A percentile compares a stretch with the other conserved stretches of the same genome.
Conservation (phyloP, 2,329 filamentous ascomycete genomes). For the Penicillium oxalicum region DNA sequence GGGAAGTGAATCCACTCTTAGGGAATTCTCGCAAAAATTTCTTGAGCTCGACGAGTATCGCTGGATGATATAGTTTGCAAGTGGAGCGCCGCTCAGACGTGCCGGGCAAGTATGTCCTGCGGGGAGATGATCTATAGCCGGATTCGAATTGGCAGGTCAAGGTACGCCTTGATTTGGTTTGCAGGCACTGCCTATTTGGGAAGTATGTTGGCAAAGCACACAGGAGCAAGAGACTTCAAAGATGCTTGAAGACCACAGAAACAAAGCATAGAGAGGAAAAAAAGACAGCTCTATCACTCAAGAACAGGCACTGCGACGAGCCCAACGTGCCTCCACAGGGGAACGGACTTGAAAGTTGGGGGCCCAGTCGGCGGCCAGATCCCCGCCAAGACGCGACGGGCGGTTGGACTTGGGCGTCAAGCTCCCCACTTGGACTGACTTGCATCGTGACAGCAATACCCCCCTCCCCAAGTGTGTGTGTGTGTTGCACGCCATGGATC, state of each 20-base stretch:
- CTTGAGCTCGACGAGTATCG: no score
- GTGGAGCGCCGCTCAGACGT: no score
- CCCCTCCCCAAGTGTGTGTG: slow-evolving; percentile 1
- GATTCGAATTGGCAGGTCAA: not conserved
- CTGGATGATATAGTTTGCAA: no score
- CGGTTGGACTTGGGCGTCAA: slow-evolving; percentile 5
- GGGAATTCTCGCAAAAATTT: no score
- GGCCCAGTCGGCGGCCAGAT: slow-evolving; percentile 4
- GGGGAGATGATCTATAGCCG: no score
- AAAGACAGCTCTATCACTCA: no score
- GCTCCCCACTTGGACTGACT: slow-evolving; percentile 7
- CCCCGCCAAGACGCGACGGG: slow-evolving; percentile 17
- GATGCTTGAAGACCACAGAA: slow-evolving; percentile 1
- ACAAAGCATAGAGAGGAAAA: not conserved
- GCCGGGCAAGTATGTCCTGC: no score
- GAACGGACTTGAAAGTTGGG: not conserved
- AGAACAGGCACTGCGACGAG: no score
- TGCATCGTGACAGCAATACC: slow-evolving; percentile 2
- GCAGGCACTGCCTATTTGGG: not conserved
- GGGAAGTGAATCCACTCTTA: no score
- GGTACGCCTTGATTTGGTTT: not conserved
- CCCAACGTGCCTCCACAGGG: no score
- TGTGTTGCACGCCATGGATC: slow-evolving; percentile 23
- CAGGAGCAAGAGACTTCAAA: slow-evolving; percentile 2
- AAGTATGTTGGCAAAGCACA: slow-evolving; percentile 11